These are phyloP conservation scores for Hypoxylon crocopeplum DNA, from an alignment of 495 filamentous ascomycete species.

Conservation along the genomic window DNA sequence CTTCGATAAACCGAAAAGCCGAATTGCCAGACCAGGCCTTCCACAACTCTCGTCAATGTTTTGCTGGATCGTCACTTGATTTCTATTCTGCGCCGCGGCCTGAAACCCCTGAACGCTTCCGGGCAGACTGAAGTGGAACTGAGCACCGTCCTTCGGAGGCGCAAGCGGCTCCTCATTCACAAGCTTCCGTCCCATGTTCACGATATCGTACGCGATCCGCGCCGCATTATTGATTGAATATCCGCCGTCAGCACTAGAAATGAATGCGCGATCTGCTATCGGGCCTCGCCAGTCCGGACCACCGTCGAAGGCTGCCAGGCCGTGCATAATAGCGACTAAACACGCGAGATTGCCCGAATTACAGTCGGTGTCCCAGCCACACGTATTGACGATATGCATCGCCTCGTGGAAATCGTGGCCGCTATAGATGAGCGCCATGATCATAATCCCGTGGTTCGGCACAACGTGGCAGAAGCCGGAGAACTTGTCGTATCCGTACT, in stretches of 20 bases:
- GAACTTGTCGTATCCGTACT: slow-evolving; percentile 43
- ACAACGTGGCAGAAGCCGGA: slow-evolving; percentile 41
- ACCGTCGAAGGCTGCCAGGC: slow-evolving; percentile 33
- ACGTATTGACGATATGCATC: slow-evolving; percentile 45
- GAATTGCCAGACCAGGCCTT: slow-evolving; percentile 29
- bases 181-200: slow-evolving; percentile 32
- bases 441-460: slow-evolving; percentile 44
- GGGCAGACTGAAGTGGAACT: slow-evolving; percentile 43
- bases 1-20: not conserved
- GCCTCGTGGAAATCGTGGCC: slow-evolving; percentile 39
- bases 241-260: slow-evolving; percentile 45
- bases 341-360: slow-evolving; percentile 45
- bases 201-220: slow-evolving; percentile 38
- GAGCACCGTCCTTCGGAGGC: slow-evolving; percentile 39
- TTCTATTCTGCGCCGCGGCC: not conserved
- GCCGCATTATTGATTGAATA: slow-evolving; percentile 46
- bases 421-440: slow-evolving; percentile 41
- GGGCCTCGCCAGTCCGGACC: slow-evolving; percentile 41
- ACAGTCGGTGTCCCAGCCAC: slow-evolving; percentile 46
- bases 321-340: slow-evolving; percentile 42
- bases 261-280: slow-evolving; percentile 37
- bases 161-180: slow-evolving; percentile 11
- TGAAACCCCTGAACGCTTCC: slow-evolving; percentile 44
- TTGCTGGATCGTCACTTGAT: slow-evolving; percentile 17
- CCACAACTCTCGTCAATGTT: slow-evolving; percentile 1